Evolutionary conservation across 2,329 filamentous ascomycete species (phyloP).

Genomic region (Knufia fluminis): DNA sequence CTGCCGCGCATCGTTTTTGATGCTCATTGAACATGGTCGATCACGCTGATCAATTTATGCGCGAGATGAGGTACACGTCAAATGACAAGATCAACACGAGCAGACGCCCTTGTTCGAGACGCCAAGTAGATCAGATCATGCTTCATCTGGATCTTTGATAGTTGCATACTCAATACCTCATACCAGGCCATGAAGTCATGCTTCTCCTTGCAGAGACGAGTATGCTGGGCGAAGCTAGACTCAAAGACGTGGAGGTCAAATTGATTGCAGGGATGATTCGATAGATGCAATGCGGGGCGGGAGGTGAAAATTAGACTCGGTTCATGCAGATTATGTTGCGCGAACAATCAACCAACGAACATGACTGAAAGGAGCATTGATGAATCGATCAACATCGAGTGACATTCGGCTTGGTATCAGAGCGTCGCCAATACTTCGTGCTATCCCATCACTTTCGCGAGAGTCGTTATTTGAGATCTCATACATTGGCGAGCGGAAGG

Average conservation of each 20-base stretch:
- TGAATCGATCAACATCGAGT: neutral
- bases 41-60: neutral
- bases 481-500: neutral
- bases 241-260: slow-evolving; percentile 1
- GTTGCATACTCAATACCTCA: neutral
- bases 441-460: neutral
- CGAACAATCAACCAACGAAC: neutral
- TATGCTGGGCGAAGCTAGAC: neutral
- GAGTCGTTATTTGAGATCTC: neutral
- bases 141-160: too few relatives aligned
- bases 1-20: too few relatives aligned
- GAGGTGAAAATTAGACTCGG: neutral
- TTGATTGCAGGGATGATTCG: slow-evolving; percentile 6
- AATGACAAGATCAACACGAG: neutral
- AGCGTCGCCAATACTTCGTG: neutral
- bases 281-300: neutral
- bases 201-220: neutral
- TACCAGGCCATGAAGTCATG: neutral
- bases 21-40: neutral
- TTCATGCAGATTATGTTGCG: neutral
- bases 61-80: too few relatives aligned
- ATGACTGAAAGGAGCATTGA: neutral
- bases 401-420: neutral
- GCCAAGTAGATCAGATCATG: neutral
- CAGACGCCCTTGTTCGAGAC: neutral